These are phyloP conservation scores for Skeletonema tropicum DNA, from an alignment of 108 stramenopile species.

Conservation along the genomic window DNA sequence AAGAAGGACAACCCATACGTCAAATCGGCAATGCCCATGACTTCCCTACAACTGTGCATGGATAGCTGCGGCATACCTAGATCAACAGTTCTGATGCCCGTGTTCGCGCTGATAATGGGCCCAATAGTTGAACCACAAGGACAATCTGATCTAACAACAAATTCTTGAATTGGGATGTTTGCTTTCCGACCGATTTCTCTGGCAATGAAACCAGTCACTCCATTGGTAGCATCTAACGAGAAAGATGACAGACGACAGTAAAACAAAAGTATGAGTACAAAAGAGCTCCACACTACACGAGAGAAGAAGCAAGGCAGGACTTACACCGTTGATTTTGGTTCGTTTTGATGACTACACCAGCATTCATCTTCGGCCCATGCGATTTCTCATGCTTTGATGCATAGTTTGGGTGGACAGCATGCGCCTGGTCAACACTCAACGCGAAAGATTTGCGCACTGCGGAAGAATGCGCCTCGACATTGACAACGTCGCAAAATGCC, in stretches of 20 bases:
- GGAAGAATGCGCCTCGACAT: slow-evolving; percentile 57
- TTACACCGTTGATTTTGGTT: slow-evolving; percentile 91
- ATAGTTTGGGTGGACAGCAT: slow-evolving; percentile 96
- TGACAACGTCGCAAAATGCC: slow-evolving; percentile 66
- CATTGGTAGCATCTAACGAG: slow-evolving; percentile 77
- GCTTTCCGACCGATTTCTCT: slow-evolving; percentile 79
- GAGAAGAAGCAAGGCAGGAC: neutral
- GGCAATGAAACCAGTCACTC: slow-evolving; percentile 87
- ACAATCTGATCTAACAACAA: slow-evolving; percentile 88
- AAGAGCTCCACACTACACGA: neutral
- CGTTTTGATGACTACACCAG: slow-evolving; percentile 92
- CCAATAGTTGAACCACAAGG: slow-evolving; percentile 95
- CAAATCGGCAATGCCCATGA: slow-evolving; percentile 87
- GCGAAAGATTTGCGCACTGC: slow-evolving; percentile 76
- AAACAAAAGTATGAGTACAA: neutral
- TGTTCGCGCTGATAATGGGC: slow-evolving; percentile 80
- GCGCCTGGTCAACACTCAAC: slow-evolving; percentile 91
- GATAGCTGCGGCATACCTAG: slow-evolving; percentile 94
- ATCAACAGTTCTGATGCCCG: slow-evolving; percentile 93
- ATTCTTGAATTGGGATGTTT: slow-evolving; percentile 69
- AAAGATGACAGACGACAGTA: neutral
- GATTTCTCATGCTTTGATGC: slow-evolving; percentile 85
- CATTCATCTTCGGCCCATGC: slow-evolving; percentile 89
- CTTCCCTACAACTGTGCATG: slow-evolving; percentile 90
- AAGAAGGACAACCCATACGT: slow-evolving; percentile 72